These are phyloP conservation scores for Malus sieversii DNA, from an alignment of 306 rosid species.

Conservation along the genomic window DNA sequence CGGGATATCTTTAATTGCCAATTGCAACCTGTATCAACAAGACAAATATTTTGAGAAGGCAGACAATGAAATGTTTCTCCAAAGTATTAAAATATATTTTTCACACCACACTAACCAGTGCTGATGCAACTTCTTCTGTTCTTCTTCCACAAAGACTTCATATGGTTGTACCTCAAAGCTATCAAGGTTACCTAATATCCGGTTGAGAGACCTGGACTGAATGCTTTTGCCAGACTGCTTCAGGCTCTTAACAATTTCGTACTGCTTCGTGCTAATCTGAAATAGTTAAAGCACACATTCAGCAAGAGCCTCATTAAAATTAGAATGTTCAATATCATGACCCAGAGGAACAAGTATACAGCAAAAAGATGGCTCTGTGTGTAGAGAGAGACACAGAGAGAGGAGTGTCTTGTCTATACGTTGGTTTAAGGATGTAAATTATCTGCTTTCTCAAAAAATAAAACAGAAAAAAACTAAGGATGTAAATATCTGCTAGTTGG, in stretches of 20 bases:
- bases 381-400: not conserved
- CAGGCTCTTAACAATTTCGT: slow-evolving; percentile 83
- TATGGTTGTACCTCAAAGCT: slow-evolving; percentile 75
- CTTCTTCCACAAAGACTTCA: slow-evolving; percentile 73
- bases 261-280: slow-evolving; percentile 90
- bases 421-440: not conserved
- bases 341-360: not conserved
- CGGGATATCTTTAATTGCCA: slow-evolving; percentile 71
- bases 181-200: slow-evolving; percentile 72
- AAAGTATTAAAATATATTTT: slow-evolving; percentile 1
- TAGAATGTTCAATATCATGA: not conserved
- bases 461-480: not conserved
- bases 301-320: slow-evolving; percentile 8
- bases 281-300: slow-evolving; percentile 23
- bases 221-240: slow-evolving; percentile 76
- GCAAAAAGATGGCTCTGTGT: not conserved
- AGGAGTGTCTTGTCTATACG: not conserved
- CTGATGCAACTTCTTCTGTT: slow-evolving; percentile 73
- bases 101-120: slow-evolving; percentile 66
- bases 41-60: slow-evolving; percentile 9
- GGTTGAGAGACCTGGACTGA: slow-evolving; percentile 70
- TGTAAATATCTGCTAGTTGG: not conserved
- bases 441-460: too few species aligned
- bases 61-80: not conserved
- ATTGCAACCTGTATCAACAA: slow-evolving; percentile 55